Evolutionary conservation across 805 yeast species (phyloP).

Genomic region (Soucietia sequanensis): DNA sequence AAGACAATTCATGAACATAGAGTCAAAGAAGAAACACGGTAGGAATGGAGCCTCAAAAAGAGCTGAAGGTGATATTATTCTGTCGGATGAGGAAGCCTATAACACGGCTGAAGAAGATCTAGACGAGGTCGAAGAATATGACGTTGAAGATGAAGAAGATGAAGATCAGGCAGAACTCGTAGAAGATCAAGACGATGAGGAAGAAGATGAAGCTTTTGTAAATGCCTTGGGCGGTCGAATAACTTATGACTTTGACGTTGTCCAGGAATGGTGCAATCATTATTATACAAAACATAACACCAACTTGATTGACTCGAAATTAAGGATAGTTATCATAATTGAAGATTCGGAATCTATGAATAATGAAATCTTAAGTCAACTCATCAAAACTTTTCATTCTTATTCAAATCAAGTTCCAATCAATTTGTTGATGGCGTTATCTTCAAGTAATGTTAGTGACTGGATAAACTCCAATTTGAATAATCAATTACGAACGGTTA

Average conservation of each 20-base stretch:
- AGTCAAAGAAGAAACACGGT: slow-evolving; percentile 1
- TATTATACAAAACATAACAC: slow-evolving; percentile 7
- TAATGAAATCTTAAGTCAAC: slow-evolving; percentile 33
- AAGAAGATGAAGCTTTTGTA: slow-evolving; percentile 8
- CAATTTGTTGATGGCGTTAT: slow-evolving; percentile 35
- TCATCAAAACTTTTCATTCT: slow-evolving; percentile 28
- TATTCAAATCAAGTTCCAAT: slow-evolving; percentile 27
- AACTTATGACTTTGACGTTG: slow-evolving; percentile 36
- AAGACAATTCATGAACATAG: slow-evolving; percentile 24
- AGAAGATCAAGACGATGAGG: slow-evolving; percentile 15
- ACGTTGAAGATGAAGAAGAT: slow-evolving; percentile 5
- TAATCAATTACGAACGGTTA: slow-evolving; percentile 24
- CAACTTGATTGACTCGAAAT: slow-evolving; percentile 5
- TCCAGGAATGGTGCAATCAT: slow-evolving; percentile 28
- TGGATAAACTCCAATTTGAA: slow-evolving; percentile 37
- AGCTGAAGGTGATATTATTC: slow-evolving; percentile 4
- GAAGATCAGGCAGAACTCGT: slow-evolving; percentile 12
- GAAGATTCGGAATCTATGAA: slow-evolving; percentile 38
- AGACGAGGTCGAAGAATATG: slow-evolving; percentile 11
- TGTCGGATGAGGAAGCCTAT: slow-evolving; percentile 9
- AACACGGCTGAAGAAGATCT: slow-evolving; percentile 5
- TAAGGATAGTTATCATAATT: slow-evolving; percentile 26
- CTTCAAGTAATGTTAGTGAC: slow-evolving; percentile 30
- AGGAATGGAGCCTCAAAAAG: too few relatives aligned
- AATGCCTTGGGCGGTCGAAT: slow-evolving; percentile 19